Base-by-base conservation (phyloP, 2,329 filamentous ascomycete species). In the Epichloe coenophiala region DNA sequence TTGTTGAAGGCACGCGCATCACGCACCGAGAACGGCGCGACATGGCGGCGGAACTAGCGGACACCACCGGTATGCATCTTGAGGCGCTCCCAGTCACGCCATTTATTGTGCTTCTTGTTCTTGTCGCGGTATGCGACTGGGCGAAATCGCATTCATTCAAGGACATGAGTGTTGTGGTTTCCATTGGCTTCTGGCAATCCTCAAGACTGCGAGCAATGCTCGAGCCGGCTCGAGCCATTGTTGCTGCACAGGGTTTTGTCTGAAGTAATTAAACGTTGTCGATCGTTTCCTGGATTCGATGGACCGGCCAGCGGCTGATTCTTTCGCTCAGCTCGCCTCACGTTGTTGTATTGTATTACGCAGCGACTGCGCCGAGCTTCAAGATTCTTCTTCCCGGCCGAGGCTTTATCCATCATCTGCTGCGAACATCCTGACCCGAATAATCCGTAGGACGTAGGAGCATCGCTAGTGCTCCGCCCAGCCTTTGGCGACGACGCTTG, bases 401-500 rank as follows among this genome's bases (percentile, higher is more conserved):
- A 27, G 23, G 6, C 23, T 31, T 31, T 31, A 11, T 9, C 9
- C 31, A 11, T 31, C 31, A 11, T 31, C 31, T 31, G 31, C 31
- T 31, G 31, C 31, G 31, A n/a, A n/a, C 17, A 40, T 8, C 15
- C 12, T 42, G 38, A 17, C 11, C 5, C 23, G 17, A 48, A 48
- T 3, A 21, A 21, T 21, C 19, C 19, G 19, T 3, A 17, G 38
- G 47, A 36, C 19, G 19, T 3, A 17, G 38, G 47, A 36, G 27
- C 38, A 15, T 21, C 17, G n/a, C 36, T 50, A 40, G 48, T 42
- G 42, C 17, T 45, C 13, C 12, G 36, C 35, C 48, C 42, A 46
- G 48, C 27, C 43, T 42, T 40, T 40, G 27, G 42, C 43, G 38
- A 50, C 49, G 37, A 47, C 47, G 49, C 49, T 51, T 47, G 44